These are phyloP conservation scores for Skeletonema grethae DNA, from an alignment of 108 stramenopile species.

Conservation along the genomic window DNA sequence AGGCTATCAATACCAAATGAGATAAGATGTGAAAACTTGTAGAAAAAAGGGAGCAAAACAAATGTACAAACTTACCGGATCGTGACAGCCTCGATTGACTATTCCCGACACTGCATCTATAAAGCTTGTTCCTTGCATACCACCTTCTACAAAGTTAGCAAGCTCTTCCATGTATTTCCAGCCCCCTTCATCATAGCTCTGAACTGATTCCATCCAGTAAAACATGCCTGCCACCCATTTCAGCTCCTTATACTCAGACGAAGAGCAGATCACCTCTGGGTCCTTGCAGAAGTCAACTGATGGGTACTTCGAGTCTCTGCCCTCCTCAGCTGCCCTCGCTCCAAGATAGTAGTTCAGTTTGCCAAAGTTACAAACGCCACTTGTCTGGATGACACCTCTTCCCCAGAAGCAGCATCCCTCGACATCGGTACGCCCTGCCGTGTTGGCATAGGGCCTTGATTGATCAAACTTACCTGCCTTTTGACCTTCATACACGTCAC, in stretches of 20 bases:
- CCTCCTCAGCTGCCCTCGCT: constrained; percentile 14
- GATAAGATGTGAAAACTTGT: too few species aligned
- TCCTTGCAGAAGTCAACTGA: constrained; percentile 23
- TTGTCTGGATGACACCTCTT: background rate
- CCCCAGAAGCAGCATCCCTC: constrained; percentile 39
- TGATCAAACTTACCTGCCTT: constrained; percentile 18
- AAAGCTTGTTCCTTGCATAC: constrained; percentile 22
- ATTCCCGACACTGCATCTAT: constrained; percentile 33
- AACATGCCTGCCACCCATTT: constrained; percentile 51
- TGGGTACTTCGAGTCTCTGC: background rate
- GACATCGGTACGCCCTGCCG: constrained; percentile 16
- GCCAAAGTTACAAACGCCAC: constrained; percentile 29
- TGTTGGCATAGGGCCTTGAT: background rate
- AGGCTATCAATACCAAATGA: too few species aligned
- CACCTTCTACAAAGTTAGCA: constrained; percentile 34
- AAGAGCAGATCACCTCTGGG: constrained; percentile 20
- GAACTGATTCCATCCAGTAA: constrained; percentile 51
- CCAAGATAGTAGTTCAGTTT: constrained; percentile 19
- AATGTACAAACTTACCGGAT: constrained; percentile 3
- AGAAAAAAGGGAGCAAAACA: too few species aligned
- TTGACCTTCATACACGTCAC: constrained; percentile 17
- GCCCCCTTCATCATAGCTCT: constrained; percentile 40
- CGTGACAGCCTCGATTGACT: constrained; percentile 41
- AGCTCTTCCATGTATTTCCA: constrained; percentile 43
- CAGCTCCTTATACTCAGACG: constrained; percentile 20